Conservation (phyloP, 1,139 yeast genomes). For the Kodamaea derodonti region DNA sequence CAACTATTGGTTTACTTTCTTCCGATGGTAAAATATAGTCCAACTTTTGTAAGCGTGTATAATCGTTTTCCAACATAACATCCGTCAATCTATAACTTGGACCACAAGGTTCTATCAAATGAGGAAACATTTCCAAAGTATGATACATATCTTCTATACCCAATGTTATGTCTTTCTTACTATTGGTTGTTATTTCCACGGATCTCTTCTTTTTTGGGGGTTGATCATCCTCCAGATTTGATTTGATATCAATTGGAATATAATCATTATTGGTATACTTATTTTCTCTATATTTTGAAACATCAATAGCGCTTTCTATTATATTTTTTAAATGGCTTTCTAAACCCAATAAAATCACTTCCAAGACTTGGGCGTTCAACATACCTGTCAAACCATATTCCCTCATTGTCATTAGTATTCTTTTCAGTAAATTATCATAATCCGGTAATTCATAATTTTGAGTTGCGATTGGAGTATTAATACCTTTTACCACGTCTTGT, state of each 20-base stretch:
- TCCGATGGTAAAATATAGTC: constrained; percentile 44
- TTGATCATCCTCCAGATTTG: constrained; percentile 1
- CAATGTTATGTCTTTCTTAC: constrained; percentile 35
- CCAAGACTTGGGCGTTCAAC: constrained; percentile 67
- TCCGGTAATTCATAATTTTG: constrained; percentile 86
- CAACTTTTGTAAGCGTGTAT: constrained; percentile 30
- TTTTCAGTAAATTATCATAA: constrained; percentile 58
- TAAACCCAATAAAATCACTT: constrained; percentile 71
- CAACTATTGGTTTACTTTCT: constrained; percentile 12
- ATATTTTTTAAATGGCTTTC: constrained; percentile 75
- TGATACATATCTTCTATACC: constrained; percentile 66
- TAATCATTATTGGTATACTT: constrained; percentile 49
- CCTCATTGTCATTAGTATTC: constrained; percentile 80
- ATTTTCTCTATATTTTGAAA: constrained; percentile 56
- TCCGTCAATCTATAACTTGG: constrained; percentile 50
- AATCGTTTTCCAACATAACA: constrained; percentile 59
- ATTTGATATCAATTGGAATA: constrained; percentile 16
- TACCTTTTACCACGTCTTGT: constrained; percentile 88
- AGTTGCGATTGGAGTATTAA: constrained; percentile 76
- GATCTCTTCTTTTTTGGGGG: constrained; percentile 15
- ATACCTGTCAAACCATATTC: constrained; percentile 91
- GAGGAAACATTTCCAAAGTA: constrained; percentile 62
- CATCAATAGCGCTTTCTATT: constrained; percentile 71
- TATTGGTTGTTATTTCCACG: constrained; percentile 15
- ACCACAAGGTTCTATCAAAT: constrained; percentile 64